Evolutionary conservation across 768 basidiomycete genomes (phyloP).

Genomic region (Mycena pura): DNA sequence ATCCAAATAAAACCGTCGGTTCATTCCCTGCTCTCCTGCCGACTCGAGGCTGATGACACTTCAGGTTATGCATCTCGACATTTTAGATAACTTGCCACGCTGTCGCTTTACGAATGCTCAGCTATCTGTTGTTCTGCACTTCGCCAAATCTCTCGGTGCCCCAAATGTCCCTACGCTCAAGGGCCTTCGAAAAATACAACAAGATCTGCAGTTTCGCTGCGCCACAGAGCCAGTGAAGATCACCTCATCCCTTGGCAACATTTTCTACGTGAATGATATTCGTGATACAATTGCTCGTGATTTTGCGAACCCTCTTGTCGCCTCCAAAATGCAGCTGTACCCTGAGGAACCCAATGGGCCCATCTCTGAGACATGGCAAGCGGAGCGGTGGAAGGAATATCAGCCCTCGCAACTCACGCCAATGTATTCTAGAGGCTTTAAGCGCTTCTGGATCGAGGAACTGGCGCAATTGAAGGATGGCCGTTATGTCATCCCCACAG

Average conservation of each 20-base stretch:
- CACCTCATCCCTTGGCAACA: slow-evolving; percentile 15
- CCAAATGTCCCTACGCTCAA: slow-evolving; percentile 37
- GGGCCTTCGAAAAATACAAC: slow-evolving; percentile 31
- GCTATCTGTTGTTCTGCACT: slow-evolving; percentile 40
- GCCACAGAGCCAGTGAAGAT: slow-evolving; percentile 14
- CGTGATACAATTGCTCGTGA: slow-evolving; percentile 32
- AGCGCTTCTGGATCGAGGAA: slow-evolving; percentile 30
- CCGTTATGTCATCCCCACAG: background rate
- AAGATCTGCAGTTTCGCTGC: slow-evolving; percentile 19
- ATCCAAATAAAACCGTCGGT: slow-evolving; percentile 10
- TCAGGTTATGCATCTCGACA: slow-evolving; percentile 32
- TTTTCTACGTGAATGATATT: slow-evolving; percentile 9
- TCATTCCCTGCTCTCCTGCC: no score
- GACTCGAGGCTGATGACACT: no score
- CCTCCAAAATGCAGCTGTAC: slow-evolving; percentile 35
- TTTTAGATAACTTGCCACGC: slow-evolving; percentile 40
- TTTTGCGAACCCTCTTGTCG: slow-evolving; percentile 38
- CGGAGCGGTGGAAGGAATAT: slow-evolving; percentile 31
- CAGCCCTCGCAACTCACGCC: slow-evolving; percentile 23
- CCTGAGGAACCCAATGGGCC: slow-evolving; percentile 35
- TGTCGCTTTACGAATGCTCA: slow-evolving; percentile 36
- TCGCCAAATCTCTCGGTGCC: slow-evolving; percentile 34
- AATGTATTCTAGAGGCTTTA: slow-evolving; percentile 33
- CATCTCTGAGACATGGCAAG: slow-evolving; percentile 42
- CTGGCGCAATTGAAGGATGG: background rate